Conservation (phyloP, 768 basidiomycete genomes). For the Lactifluus subvellereus region DNA sequence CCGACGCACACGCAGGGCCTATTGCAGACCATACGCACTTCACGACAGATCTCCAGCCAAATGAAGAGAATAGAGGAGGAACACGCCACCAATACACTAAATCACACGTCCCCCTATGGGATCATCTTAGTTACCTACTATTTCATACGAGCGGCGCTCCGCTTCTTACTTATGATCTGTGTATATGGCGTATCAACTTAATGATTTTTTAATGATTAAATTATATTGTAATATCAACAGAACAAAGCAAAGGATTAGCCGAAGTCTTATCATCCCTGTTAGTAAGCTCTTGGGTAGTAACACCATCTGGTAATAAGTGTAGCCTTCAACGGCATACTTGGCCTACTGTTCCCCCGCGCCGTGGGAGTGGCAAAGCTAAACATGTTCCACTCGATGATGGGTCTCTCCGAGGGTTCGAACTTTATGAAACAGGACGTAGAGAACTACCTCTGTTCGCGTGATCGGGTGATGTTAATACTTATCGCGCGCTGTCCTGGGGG, state of each 20-base stretch:
- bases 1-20: slow-evolving; percentile 15
- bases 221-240: neutral
- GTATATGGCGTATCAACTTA: too few relatives aligned
- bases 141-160: neutral
- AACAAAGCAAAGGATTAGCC: too few relatives aligned
- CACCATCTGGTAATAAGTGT: slow-evolving; percentile 5
- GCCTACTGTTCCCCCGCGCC: slow-evolving; percentile 21
- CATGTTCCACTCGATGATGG: slow-evolving; percentile 31
- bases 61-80: neutral
- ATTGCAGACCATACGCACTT: slow-evolving; percentile 1
- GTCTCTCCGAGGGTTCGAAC: slow-evolving; percentile 27
- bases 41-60: neutral
- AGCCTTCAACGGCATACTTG: slow-evolving; percentile 29
- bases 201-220: neutral
- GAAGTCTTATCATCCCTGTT: neutral
- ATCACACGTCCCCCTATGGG: neutral
- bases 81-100: neutral
- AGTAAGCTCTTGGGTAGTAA: neutral
- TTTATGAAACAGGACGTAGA: slow-evolving; percentile 29
- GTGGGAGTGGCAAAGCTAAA: slow-evolving; percentile 30
- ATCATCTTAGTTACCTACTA: neutral
- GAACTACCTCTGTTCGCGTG: slow-evolving; percentile 28
- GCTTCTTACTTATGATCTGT: neutral
- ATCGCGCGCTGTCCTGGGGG: neutral
- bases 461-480: neutral